Conservation (phyloP, 306 rosid species). For the Cajanus cajan region DNA sequence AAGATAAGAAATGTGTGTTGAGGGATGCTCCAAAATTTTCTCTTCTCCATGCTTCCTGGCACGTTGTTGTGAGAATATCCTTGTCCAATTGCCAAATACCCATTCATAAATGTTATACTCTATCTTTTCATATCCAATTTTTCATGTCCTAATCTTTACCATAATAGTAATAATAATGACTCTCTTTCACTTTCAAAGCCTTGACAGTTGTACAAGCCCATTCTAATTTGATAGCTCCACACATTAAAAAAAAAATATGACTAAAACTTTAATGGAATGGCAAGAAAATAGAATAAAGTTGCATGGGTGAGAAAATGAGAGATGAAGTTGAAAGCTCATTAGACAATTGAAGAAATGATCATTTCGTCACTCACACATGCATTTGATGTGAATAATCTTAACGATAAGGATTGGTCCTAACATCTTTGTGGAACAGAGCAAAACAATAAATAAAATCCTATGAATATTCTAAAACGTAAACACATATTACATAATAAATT, state of each 20-base stretch:
- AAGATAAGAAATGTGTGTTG: conserved; percentile 48
- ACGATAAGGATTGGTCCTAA: no score
- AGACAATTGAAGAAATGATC: not conserved
- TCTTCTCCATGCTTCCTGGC: conserved; percentile 42
- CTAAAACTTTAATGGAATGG: not conserved
- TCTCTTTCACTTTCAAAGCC: not conserved
- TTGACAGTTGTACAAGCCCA: not conserved
- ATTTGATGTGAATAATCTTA: not conserved
- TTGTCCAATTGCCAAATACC: conserved; percentile 17
- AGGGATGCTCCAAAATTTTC: conserved; percentile 28
- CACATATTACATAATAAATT: no score
- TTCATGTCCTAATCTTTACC: not conserved
- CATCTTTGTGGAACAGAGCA: no score
- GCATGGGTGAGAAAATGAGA: not conserved
- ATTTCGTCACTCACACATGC: not conserved
- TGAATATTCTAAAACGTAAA: no score
- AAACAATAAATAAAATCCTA: no score
- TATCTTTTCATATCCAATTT: not conserved
- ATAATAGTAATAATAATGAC: not conserved
- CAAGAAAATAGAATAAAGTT: conserved; percentile 4
- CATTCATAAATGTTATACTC: not conserved
- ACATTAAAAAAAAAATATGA: not conserved
- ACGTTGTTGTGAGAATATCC: conserved; percentile 26
- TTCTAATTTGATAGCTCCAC: not conserved
- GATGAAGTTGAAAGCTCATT: not conserved